Base-by-base conservation (phyloP, 345 rosid species). In the Hypericum perforatum region DNA sequence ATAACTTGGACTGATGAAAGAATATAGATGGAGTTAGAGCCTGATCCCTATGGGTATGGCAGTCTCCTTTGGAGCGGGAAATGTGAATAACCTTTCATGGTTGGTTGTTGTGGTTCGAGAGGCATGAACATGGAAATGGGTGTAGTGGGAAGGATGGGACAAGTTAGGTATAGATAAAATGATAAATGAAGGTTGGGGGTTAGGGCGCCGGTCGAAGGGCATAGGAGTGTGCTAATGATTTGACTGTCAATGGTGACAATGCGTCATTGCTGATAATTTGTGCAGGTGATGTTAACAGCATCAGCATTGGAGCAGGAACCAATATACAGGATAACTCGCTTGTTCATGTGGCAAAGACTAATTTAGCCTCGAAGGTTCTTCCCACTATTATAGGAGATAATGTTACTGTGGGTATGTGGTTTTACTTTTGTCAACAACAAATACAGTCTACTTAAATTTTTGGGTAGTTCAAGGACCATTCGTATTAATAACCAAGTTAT, bases 251-350 rank as follows among this genome's bases (percentile, higher is more conserved):
- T 15, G 10, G 7, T 6, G 8, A 42, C 29, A 22, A 22, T 22
- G 4, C 4, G 32, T 4, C 32, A 22, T 22, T 22, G 32, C 32
- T 22, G 32, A 22, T 32, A 22, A 40, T 43, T 6, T 59, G 32
- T 32, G 39, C 57, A 91, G 94, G 95, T 66, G 98, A 91, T 71
- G 95, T 80, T 63, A 85, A 91, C 76, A 81, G 77, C 63, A 72
- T 85, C 40, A 75, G 68, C 45, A 74, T 91, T 66, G 96, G 98
- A 58, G 74, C 88, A 49, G 81, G 96, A 68, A 91, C 98, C 65
- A 88, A 91, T 66, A 88, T 85, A 78, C 98, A 92, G 61, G 98
- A 92, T 68, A 92, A 92, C 69, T 85, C 98, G 16, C 92, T 92
- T 64, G 94, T 92, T 66, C 95, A 88, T 56, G 96, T 88, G 47